phyloP scores from a whole-genome alignment of 176 grass and related monocot genomes.

The Dactylis glomerata region DNA sequence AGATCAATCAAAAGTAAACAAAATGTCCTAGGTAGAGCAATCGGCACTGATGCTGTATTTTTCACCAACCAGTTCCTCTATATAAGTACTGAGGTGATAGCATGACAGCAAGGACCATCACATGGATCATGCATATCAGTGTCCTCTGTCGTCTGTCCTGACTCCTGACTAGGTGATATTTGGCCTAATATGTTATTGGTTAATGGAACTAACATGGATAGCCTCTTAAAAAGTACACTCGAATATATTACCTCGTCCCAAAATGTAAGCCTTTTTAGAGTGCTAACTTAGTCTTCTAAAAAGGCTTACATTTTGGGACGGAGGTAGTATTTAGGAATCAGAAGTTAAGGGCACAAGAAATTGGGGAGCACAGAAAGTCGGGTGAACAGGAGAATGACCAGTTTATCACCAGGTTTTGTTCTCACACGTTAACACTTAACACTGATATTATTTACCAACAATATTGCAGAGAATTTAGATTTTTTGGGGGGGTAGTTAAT shows the following conservation, averaged over 20 bases:
- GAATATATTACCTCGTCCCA: too few relatives aligned
- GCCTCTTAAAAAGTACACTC: neutral
- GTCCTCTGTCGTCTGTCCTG: neutral
- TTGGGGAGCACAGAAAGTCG: neutral
- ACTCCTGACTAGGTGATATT: neutral
- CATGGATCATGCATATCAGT: slow-evolving; percentile 2
- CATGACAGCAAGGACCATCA: slow-evolving; percentile 9
- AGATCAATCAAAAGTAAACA: neutral
- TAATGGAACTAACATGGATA: neutral
- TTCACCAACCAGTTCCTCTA: neutral
- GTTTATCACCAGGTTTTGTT: neutral
- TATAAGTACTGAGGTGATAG: neutral
- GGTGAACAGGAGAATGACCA: neutral
- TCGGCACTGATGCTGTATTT: neutral
- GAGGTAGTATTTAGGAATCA: neutral
- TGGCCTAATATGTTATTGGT: neutral
- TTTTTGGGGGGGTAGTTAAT: neutral
- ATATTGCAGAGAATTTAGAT: slow-evolving; percentile 11
- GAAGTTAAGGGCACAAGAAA: neutral
- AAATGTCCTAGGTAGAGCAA: neutral
- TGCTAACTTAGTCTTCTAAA: too few relatives aligned
- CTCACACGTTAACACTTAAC: neutral
- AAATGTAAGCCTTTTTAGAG: too few relatives aligned
- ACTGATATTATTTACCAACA: slow-evolving; percentile 24
- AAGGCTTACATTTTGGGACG: too few relatives aligned